These are phyloP conservation scores for Helotiales sp. DNA, from an alignment of 2,329 filamentous ascomycete genomes.

Conservation along the genomic window DNA sequence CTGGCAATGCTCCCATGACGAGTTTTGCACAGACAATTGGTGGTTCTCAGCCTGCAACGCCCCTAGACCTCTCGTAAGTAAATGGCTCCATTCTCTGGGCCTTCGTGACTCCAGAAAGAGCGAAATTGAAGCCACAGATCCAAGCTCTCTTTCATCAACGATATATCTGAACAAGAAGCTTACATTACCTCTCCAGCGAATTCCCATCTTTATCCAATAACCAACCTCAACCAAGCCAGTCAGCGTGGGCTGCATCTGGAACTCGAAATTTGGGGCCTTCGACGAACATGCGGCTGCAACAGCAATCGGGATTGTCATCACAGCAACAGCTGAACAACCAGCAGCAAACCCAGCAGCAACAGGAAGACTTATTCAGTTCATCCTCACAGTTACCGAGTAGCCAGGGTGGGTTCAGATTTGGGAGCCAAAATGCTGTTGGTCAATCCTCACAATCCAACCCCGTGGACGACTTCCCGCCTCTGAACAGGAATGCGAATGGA, in stretches of 20 bases:
- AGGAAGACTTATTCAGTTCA: slow-evolving; percentile 44
- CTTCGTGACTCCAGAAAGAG: background rate
- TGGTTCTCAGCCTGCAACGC: slow-evolving; percentile 63
- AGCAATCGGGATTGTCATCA: slow-evolving; percentile 37
- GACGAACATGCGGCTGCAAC: slow-evolving; percentile 40
- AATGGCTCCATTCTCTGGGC: background rate
- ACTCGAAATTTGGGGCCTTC: slow-evolving; percentile 39
- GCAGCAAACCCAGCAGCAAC: slow-evolving; percentile 43
- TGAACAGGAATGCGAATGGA: slow-evolving; percentile 61
- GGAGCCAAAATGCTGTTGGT: slow-evolving; percentile 42
- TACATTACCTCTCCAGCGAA: slow-evolving; percentile 52
- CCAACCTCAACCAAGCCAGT: slow-evolving; percentile 48
- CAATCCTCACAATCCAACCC: slow-evolving; percentile 47
- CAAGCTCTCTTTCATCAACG: background rate
- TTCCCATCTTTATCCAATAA: slow-evolving; percentile 70
- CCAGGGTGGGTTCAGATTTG: slow-evolving; percentile 43
- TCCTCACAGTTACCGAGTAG: slow-evolving; percentile 42
- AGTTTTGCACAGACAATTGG: slow-evolving; percentile 70
- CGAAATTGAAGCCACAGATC: background rate
- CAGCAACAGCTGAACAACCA: slow-evolving; percentile 41
- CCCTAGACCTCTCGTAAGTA: slow-evolving; percentile 69
- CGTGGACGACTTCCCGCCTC: slow-evolving; percentile 66
- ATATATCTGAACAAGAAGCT: slow-evolving; percentile 18
- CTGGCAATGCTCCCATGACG: slow-evolving; percentile 61
- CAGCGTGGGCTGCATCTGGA: slow-evolving; percentile 42